Percentiles rank a stretch among this genome's conserved stretches.
phyloP scores from a whole-genome alignment of 139 green algal genomes.

The Picochlorum sp. region DNA sequence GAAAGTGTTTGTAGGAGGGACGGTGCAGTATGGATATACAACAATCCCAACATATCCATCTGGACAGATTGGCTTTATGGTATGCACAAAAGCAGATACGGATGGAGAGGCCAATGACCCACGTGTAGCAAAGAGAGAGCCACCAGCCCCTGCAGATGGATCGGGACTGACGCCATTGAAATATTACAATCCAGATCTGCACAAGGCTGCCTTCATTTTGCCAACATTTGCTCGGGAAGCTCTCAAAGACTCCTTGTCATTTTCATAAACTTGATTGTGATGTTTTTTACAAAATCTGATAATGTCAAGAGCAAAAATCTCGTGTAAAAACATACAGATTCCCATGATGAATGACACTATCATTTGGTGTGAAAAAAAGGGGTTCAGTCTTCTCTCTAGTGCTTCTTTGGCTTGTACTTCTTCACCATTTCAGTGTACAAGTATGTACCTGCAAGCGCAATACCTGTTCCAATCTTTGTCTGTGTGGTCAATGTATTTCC shows the following conservation, averaged over 20 bases:
- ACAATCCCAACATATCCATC: constrained; percentile 97
- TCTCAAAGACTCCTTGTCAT: constrained; percentile 40
- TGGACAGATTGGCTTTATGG: constrained; percentile 96
- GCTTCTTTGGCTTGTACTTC: constrained; percentile 14
- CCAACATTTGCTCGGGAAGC: constrained; percentile 76
- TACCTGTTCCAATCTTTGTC: constrained; percentile 57
- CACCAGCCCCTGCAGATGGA: constrained; percentile 13
- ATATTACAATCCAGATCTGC: constrained; percentile 87
- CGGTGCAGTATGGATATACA: constrained; percentile 87
- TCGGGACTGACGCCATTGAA: constrained; percentile 25
- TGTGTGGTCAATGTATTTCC: constrained; percentile 76
- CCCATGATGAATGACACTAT: background rate
- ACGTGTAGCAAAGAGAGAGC: constrained; percentile 32
- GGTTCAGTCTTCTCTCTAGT: background rate
- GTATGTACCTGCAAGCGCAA: constrained; percentile 65
- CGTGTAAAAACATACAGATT: background rate
- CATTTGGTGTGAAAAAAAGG: background rate
- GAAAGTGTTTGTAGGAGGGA: constrained; percentile 54
- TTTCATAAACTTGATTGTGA: constrained; percentile 4
- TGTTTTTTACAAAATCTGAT: constrained; percentile 3
- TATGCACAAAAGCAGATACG: constrained; percentile 74
- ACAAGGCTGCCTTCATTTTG: constrained; percentile 84
- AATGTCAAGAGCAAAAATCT: constrained; percentile 5
- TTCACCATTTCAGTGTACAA: constrained; percentile 62
- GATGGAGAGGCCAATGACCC: constrained; percentile 33